Conservation (phyloP, 306 rosid genomes). For the Castanea sativa region DNA sequence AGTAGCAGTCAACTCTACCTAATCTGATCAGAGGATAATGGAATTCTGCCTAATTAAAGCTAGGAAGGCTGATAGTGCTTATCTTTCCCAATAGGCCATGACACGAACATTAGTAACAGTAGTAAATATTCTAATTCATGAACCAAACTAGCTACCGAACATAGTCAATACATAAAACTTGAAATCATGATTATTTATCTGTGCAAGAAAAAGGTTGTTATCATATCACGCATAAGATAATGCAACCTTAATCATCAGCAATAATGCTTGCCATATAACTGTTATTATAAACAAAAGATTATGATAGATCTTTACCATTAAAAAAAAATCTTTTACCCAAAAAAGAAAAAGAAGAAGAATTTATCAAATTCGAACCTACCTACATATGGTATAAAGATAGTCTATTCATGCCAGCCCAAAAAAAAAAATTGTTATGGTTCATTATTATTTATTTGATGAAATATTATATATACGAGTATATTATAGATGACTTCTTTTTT, state of each 20-base stretch:
- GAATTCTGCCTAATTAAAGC: constrained; percentile 51
- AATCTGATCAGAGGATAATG: constrained; percentile 30
- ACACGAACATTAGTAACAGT: not conserved
- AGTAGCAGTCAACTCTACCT: constrained; percentile 16
- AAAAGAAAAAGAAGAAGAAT: not conserved
- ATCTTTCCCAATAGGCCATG: constrained; percentile 26
- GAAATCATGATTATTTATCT: not conserved
- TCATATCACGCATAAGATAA: constrained; percentile 32
- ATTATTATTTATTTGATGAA: constrained; percentile 7
- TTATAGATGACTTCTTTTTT: not conserved
- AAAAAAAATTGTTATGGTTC: not conserved
- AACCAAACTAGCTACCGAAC: not conserved
- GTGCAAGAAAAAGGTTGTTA: constrained; percentile 19
- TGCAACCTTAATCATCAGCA: constrained; percentile 16
- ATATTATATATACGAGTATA: not conserved
- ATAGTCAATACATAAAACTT: not conserved
- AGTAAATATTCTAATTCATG: not conserved
- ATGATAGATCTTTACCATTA: not conserved
- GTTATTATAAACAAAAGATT: not conserved
- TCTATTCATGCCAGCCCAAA: not conserved
- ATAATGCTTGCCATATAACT: not conserved
- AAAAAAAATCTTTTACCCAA: not conserved
- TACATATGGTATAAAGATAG: not conserved
- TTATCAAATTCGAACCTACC: not conserved
- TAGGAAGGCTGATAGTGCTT: constrained; percentile 22